Conservation (phyloP, 768 basidiomycete genomes). For the Calocera viscosa region DNA sequence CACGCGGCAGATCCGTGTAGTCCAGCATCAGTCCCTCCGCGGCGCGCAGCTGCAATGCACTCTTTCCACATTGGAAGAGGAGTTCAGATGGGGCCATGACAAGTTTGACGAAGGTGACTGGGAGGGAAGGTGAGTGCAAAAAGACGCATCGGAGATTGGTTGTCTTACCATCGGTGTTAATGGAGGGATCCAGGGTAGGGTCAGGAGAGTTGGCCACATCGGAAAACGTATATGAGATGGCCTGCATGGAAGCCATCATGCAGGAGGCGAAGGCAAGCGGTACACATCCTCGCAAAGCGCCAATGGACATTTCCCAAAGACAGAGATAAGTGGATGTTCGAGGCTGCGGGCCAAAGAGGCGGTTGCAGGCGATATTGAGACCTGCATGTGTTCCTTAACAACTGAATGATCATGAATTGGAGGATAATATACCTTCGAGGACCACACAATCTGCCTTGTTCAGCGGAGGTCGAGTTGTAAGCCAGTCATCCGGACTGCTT, state of each 20-base stretch:
- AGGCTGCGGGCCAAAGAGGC: constrained; percentile 82
- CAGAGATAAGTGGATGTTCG: constrained; percentile 77
- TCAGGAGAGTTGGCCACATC: background rate
- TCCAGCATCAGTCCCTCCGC: constrained; percentile 52
- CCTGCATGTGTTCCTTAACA: constrained; percentile 39
- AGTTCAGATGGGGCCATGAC: constrained; percentile 42
- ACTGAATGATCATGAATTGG: constrained; percentile 5
- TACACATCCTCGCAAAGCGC: constrained; percentile 39
- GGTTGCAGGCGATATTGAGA: constrained; percentile 65
- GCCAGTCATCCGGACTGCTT: background rate
- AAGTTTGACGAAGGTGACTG: constrained; percentile 79
- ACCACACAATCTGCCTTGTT: constrained; percentile 20
- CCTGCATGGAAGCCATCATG: background rate
- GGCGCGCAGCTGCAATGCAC: constrained; percentile 44
- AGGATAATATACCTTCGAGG: constrained; percentile 35
- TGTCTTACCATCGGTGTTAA: constrained; percentile 62
- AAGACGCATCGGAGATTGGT: background rate
- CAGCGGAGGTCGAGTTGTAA: background rate
- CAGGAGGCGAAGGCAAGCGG: constrained; percentile 9
- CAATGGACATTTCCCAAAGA: constrained; percentile 80
- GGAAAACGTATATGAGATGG: background rate
- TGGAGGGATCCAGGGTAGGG: constrained; percentile 28
- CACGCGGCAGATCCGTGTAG: constrained; percentile 61
- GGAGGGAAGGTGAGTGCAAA: background rate
- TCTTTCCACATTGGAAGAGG: constrained; percentile 41